Base-by-base conservation (phyloP, 31 red algal genomes). In the Porphyra umbilicalis region DNA sequence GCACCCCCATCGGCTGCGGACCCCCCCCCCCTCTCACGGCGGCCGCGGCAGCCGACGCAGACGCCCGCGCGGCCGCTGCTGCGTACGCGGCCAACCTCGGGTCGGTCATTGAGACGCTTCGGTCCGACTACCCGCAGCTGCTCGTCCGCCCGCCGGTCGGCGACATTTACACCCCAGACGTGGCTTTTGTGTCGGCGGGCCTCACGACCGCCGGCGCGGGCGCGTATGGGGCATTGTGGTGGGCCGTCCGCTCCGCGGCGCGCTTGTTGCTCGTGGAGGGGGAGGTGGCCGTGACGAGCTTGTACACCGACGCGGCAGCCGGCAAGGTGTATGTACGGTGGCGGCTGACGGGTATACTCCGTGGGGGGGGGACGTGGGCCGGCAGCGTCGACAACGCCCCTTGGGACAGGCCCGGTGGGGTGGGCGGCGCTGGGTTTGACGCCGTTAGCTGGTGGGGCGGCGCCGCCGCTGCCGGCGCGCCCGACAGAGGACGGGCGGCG, bases 31-130 rank as follows among this genome's bases (percentile, higher is more conserved):
- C 80, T 14, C 39, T 46, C 10, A 16, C 33, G 35, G 15, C 33
- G 14, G 33, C 82, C 18, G 75, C 82, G 75, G 77, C 38, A 76
- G 32, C 77, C 76, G 46, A 35, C 38, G 77, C 83, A 30, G 74
- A 25, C 6, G 30, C 86, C 2, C 74, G 76, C 75, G 36, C 38
- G 16, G 87, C 91, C 40, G 35, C 86, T 68, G 84, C 92, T 0
- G 96, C 95, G 38, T 98, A 90, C 82, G 68, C 88, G 76, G 90
- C 87, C 39, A 98, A 98, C 79, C 85, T 94, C 10, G 96, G 96
- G 67, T 77, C 80, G 6, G 88, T 95, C 35, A 95, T 95, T 38
- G 93, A 95, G 81, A 90, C 88, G 25, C 82, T 98, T 9, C 89
- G 96, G n/a, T 67, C 78, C 30, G 92, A 94, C 80, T 98, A 98